phyloP scores from a whole-genome alignment of 2,329 filamentous ascomycete genomes.

The Graphilbum fragrans region DNA sequence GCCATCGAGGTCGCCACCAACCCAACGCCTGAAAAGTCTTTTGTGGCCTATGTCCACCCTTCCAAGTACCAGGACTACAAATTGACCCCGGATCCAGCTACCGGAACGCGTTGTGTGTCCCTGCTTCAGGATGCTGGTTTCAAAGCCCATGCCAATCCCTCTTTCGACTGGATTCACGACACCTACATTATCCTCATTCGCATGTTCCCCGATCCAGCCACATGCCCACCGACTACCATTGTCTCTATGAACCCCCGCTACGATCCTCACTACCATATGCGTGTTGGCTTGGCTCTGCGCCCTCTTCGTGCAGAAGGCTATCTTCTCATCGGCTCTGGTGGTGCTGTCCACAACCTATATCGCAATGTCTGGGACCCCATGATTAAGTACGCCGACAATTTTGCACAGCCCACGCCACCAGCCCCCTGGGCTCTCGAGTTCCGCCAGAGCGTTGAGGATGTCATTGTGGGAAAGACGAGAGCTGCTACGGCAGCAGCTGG shows the following conservation, averaged over 20 bases:
- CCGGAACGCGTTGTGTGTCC: conserved; percentile 33
- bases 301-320: conserved; percentile 36
- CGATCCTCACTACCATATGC: conserved; percentile 31
- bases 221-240: conserved; percentile 54
- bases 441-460: conserved; percentile 51
- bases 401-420: conserved; percentile 45
- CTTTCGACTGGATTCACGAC: conserved; percentile 63
- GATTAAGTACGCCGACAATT: conserved; percentile 50
- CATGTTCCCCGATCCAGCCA: conserved; percentile 45
- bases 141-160: conserved; percentile 35
- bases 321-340: conserved; percentile 46
- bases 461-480: conserved; percentile 26
- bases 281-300: conserved; percentile 43
- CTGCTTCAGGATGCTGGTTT: conserved; percentile 40
- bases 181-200: conserved; percentile 56
- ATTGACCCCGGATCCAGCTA: conserved; percentile 46
- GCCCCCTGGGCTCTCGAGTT: conserved; percentile 52
- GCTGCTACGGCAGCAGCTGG: too few relatives aligned
- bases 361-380: conserved; percentile 55
- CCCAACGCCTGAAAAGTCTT: conserved; percentile 45
- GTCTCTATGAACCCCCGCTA: conserved; percentile 24
- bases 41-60: conserved; percentile 55
- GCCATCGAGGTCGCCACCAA: conserved; percentile 50
- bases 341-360: conserved; percentile 59
- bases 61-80: conserved; percentile 52